phyloP scores from a whole-genome alignment of 2,329 filamentous ascomycete genomes.

The Diaporthe sp. region DNA sequence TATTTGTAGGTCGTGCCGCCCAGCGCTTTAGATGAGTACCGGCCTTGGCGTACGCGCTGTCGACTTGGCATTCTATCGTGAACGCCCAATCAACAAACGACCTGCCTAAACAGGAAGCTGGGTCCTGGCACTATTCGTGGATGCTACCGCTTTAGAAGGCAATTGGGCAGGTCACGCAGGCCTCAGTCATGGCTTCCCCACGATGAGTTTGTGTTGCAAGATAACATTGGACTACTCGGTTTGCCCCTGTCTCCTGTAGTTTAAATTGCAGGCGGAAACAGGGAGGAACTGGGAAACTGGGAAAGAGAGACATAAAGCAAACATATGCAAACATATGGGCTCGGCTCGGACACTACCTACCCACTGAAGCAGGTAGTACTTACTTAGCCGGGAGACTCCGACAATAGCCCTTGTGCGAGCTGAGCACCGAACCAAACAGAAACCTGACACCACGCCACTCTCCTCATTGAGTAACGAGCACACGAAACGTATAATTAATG shows the following conservation, averaged over 20 bases:
- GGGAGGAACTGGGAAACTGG: background rate
- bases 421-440: background rate
- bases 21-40: conserved; percentile 16
- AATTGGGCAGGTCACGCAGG: conserved; percentile 26
- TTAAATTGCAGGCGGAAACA: background rate
- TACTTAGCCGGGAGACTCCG: background rate
- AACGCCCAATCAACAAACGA: conserved; percentile 24
- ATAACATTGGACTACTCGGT: background rate
- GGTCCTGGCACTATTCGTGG: conserved; percentile 14
- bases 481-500: background rate
- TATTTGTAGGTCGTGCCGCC: conserved; percentile 28
- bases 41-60: conserved; percentile 24
- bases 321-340: background rate
- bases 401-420: background rate
- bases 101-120: conserved; percentile 31
- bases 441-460: background rate
- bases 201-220: background rate
- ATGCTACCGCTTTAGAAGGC: conserved; percentile 28
- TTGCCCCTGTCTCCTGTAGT: background rate
- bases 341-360: conserved; percentile 12
- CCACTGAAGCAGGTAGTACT: conserved; percentile 13
- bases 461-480: background rate
- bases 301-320: background rate
- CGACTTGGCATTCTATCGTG: conserved; percentile 27
- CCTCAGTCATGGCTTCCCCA: conserved; percentile 29